Percentiles rank a stretch among this genome's conserved stretches.
Conservation (phyloP, 805 yeast genomes). For the Zygoascus flipseniorum region DNA sequence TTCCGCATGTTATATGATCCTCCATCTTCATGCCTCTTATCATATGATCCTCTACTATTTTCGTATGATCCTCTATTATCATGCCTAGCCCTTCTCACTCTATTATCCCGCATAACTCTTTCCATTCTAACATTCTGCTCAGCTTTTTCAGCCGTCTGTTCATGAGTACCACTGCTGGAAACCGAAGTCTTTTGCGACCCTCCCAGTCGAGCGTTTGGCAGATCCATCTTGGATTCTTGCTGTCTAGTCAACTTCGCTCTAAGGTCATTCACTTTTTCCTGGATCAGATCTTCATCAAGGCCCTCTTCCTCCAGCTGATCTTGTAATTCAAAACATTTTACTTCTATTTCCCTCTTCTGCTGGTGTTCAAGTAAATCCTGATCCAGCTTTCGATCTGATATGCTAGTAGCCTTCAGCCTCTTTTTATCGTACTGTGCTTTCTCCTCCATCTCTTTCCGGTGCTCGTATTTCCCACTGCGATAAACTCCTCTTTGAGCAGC, state of each 20-base stretch:
- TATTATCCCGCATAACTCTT: constrained; percentile 6
- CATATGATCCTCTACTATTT: not conserved
- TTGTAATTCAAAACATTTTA: constrained; percentile 21
- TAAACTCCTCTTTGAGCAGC: constrained; percentile 8
- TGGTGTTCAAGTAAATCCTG: constrained; percentile 22
- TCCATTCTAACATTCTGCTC: constrained; percentile 13
- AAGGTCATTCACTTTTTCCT: constrained; percentile 13
- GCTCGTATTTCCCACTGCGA: constrained; percentile 16
- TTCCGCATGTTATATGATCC: not conserved
- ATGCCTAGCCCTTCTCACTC: not conserved
- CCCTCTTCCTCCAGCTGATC: constrained; percentile 22
- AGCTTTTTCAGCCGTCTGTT: constrained; percentile 12
- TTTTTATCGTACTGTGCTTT: constrained; percentile 3
- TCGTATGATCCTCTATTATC: not conserved
- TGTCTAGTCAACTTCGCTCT: constrained; percentile 10
- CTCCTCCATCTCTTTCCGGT: constrained; percentile 11
- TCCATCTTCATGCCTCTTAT: not conserved
- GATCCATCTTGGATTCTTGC: constrained; percentile 1
- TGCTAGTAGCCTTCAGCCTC: constrained; percentile 9
- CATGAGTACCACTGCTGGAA: constrained; percentile 14
- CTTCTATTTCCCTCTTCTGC: constrained; percentile 22
- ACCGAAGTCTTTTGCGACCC: not conserved
- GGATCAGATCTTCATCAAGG: constrained; percentile 17
- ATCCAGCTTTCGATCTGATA: constrained; percentile 18
- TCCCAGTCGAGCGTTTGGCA: not conserved